These are phyloP conservation scores for Leucocoprinus leucothites DNA, from an alignment of 768 basidiomycete species.

Conservation along the genomic window DNA sequence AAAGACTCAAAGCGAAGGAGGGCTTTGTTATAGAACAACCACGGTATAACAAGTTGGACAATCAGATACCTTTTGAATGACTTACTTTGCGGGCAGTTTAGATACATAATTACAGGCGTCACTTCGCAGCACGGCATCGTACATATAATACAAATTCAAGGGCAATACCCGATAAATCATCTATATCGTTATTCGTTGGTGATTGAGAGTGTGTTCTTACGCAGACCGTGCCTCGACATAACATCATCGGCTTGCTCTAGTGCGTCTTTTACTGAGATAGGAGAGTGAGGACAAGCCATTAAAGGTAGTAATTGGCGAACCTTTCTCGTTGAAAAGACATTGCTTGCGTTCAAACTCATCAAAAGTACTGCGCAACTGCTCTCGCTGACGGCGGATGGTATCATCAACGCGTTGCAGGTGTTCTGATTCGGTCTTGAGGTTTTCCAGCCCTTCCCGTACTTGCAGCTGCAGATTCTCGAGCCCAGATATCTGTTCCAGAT, in stretches of 20 bases:
- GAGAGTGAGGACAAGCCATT: neutral
- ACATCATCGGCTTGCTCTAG: constrained; percentile 37
- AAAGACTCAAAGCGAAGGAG: constrained; percentile 42
- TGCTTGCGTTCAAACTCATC: constrained; percentile 41
- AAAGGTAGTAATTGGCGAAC: constrained; percentile 20
- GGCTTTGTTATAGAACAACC: constrained; percentile 17
- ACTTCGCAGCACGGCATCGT: neutral
- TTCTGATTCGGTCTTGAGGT: constrained; percentile 41
- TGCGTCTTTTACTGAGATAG: constrained; percentile 36
- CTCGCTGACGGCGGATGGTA: constrained; percentile 36
- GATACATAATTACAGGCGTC: neutral
- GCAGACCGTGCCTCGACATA: constrained; percentile 25
- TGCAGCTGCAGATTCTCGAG: constrained; percentile 55
- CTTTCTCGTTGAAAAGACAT: constrained; percentile 39
- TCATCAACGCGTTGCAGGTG: constrained; percentile 41
- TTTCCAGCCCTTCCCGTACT: constrained; percentile 42
- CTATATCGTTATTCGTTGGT: constrained; percentile 23
- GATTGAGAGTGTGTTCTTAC: constrained; percentile 21
- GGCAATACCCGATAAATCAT: neutral
- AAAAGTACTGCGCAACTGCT: constrained; percentile 35
- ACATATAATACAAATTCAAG: constrained; percentile 5
- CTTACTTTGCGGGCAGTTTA: neutral
- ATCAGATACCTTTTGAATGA: neutral
- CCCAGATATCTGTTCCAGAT: constrained; percentile 60
- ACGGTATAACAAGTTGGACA: too few species aligned